These are phyloP conservation scores for Lycium ferocissimum DNA, from an alignment of 257 asterid genomes.

Conservation along the genomic window DNA sequence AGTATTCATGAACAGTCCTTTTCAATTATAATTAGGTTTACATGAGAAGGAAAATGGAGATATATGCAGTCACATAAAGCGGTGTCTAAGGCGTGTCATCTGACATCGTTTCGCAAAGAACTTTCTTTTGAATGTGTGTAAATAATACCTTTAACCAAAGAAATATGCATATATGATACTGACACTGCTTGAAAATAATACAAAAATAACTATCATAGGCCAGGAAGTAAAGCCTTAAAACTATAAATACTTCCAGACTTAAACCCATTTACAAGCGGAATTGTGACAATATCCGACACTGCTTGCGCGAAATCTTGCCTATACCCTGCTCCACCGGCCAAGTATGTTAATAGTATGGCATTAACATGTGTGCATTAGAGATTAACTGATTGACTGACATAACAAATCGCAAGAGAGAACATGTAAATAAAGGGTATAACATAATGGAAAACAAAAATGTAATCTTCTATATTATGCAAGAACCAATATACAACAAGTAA, in stretches of 20 bases:
- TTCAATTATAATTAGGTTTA: neutral
- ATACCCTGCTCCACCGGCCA: neutral
- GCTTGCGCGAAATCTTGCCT: neutral
- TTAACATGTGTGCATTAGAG: neutral
- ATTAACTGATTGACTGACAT: neutral
- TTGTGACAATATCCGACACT: neutral
- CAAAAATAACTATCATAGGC: neutral
- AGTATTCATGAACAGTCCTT: constrained; percentile 10
- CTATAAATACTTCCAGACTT: neutral
- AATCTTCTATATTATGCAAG: neutral
- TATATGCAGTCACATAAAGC: neutral
- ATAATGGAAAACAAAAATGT: neutral
- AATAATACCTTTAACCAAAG: neutral
- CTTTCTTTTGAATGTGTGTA: neutral
- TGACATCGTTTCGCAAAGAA: neutral
- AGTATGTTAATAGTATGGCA: neutral
- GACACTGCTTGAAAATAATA: neutral
- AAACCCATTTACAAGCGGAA: neutral
- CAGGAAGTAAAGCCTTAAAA: neutral
- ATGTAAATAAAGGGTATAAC: neutral
- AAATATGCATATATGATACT: neutral
- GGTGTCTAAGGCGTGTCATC: neutral
- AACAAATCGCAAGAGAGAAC: neutral
- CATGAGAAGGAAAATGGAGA: neutral
- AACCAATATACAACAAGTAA: constrained; percentile 7